Conservation (phyloP, 345 rosid genomes). For the Aquilaria yunnanensis region DNA sequence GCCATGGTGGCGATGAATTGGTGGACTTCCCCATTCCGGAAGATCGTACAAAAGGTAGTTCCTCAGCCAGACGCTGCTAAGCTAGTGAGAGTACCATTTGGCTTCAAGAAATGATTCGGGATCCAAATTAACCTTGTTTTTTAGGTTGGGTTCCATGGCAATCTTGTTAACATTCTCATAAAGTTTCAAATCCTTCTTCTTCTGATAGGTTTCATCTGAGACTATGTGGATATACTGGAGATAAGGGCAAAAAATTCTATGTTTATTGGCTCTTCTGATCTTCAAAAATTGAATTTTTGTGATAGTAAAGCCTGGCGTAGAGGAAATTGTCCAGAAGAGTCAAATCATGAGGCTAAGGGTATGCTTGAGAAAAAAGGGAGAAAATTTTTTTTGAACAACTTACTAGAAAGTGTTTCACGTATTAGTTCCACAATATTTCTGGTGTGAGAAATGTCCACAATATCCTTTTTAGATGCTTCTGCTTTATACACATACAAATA, state of each 20-base stretch:
- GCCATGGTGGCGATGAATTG: constrained; percentile 45
- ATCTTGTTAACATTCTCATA: constrained; percentile 48
- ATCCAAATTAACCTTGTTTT: constrained; percentile 35
- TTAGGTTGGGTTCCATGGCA: constrained; percentile 47
- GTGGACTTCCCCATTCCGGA: constrained; percentile 50
- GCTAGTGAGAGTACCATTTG: constrained; percentile 42
- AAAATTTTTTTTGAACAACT: no score
- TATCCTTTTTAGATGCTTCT: no score
- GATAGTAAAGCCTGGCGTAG: constrained; percentile 48
- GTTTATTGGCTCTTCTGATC: constrained; percentile 62
- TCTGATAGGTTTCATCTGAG: constrained; percentile 57
- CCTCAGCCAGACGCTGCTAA: constrained; percentile 51
- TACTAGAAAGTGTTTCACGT: no score
- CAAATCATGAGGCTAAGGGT: no score
- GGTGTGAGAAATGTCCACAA: no score
- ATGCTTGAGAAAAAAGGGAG: no score
- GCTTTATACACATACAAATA: no score
- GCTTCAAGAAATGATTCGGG: constrained; percentile 43
- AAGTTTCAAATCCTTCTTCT: constrained; percentile 40
- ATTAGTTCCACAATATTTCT: no score
- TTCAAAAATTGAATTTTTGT: constrained; percentile 36
- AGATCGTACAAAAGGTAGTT: constrained; percentile 40
- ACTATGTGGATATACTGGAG: constrained; percentile 77
- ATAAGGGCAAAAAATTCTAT: constrained; percentile 66
- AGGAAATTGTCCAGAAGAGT: constrained; percentile 42